Conservation (phyloP, 176 grass and related monocot genomes). For the Neostapfia colusana region DNA sequence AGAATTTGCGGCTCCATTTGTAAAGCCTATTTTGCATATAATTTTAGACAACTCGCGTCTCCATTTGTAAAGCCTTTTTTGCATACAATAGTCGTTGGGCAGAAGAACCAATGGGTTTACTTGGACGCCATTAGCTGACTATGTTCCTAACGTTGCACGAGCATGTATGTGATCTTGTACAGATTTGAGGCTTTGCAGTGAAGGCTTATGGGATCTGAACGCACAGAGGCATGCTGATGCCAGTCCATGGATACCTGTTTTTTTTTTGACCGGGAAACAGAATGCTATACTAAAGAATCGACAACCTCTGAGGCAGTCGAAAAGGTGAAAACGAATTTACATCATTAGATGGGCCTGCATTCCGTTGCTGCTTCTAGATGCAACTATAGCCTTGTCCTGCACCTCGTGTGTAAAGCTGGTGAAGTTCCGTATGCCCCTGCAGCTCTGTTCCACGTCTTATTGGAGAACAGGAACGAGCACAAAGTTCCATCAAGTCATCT, state of each 20-base stretch:
- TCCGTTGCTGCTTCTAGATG: background rate
- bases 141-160: background rate
- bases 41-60: constrained; percentile 8
- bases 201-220: background rate
- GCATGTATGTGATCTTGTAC: background rate
- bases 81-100: constrained; percentile 19
- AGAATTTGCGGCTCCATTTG: constrained; percentile 28
- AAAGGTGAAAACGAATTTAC: background rate
- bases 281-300: too few species aligned
- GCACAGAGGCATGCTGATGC: too few species aligned
- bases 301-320: too few species aligned
- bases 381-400: background rate
- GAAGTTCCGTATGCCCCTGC: background rate
- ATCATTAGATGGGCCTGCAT: background rate
- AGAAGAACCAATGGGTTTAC: background rate
- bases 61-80: constrained; percentile 39
- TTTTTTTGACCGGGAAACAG: too few species aligned
- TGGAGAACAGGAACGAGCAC: too few species aligned
- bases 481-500: too few species aligned
- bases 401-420: too few species aligned
- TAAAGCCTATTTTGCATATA: constrained; percentile 37
- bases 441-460: too few species aligned
- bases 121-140: background rate
- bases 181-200: background rate
- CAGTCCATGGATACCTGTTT: background rate